Evolutionary conservation across 768 basidiomycete genomes (phyloP), one percentile per base, ranked within the genome.

Genomic region (Cantharellus anzutake): DNA sequence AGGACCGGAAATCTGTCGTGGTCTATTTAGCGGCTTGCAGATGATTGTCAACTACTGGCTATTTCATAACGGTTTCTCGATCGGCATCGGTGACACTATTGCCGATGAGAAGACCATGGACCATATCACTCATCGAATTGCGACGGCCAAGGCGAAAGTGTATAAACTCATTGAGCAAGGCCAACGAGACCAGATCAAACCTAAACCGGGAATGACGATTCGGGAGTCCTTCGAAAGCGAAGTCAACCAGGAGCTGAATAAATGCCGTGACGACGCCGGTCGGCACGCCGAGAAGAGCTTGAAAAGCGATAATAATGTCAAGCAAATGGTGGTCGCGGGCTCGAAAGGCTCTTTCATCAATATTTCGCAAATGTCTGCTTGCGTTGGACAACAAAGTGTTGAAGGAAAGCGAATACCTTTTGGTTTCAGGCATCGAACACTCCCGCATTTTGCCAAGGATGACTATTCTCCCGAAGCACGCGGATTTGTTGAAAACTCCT

Each of bases 261-360:
- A 84, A 70, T 96, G 94, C 64, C 91, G 93, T 77, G 96, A 98
- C 68, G 79, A 80, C 53, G 91, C 91, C 38, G 96, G 96, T 75
- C 90, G 91, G 69, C 87, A 84, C 51, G 94, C 93, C n/a, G 91
- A 98, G 73, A 85, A 91, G 73, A 84, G 84, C 68, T 75, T 98
- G 78, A 98, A 98, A 77, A 89, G 90, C 70, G 93, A 96, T 73
- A 98, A 99, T 77, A 97, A 98, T 66, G 93, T 98, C 75, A 99
- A 98, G 78, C 96, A 98, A 79, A 99, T 99, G 96, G 94, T 98
- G 68, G 90, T 94, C 3, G 93, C 96, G 5, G 96, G 96, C 35
- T 96, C 96, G 7, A 98, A 99, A 72, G 92, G 93, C 71, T 92
- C 92, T 0, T 93, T 91, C 76, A 99, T 98, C 78, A 99, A 99